Evolutionary conservation across 176 grass and related monocot genomes (phyloP), one percentile per base, ranked within the genome.

Genomic region (Pharus latifolius): DNA sequence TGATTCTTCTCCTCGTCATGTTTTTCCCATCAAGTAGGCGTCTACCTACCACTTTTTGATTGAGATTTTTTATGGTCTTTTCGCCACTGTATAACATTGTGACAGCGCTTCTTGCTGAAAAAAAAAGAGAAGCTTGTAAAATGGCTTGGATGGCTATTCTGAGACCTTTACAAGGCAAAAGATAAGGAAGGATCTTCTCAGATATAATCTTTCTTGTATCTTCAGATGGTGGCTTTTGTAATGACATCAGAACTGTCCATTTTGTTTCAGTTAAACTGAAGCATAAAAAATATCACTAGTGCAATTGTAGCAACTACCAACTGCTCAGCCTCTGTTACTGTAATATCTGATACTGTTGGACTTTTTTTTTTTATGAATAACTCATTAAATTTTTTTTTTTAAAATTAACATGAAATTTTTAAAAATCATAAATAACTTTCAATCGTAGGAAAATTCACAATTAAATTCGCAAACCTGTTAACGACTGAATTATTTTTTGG

Each of bases 41-140:
- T 28, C 30, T 15, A 37, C 58, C 56, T 4, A 26, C 28, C 64
- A 54, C 16, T 44, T 17, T n/a, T 13, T 22, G 27, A 65, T 65
- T 23, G 76, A 47, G 33, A 20, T 44, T 64, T 69, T 37, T 73
- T 54, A 13, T 64, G 74, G 19, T 25, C 55, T 32, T 14, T 48
- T 70, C 51, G 29, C 51, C 62, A 12, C 9, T 8, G 64, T 35
- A 65, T 51, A 77, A 47, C 42, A 65, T 19, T 44, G 75, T 23
- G 61, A 22, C 40, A 38, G 33, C 52, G 63, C 38, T 42, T 49
- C 67, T 54, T 74, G 65, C 47, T 65, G 61, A 31, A 14, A 46
- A 77, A 75, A 76, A 17, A n/a, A n/a, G n/a, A 51, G 25, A 1
- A 41, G 32, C 31, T 2, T 81, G 77, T 65, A 81, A 76, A 76